A percentile compares a stretch with the other conserved stretches of the same genome.
phyloP scores from a whole-genome alignment of 2,329 filamentous ascomycete species.

The Stachybotrys echinatus region DNA sequence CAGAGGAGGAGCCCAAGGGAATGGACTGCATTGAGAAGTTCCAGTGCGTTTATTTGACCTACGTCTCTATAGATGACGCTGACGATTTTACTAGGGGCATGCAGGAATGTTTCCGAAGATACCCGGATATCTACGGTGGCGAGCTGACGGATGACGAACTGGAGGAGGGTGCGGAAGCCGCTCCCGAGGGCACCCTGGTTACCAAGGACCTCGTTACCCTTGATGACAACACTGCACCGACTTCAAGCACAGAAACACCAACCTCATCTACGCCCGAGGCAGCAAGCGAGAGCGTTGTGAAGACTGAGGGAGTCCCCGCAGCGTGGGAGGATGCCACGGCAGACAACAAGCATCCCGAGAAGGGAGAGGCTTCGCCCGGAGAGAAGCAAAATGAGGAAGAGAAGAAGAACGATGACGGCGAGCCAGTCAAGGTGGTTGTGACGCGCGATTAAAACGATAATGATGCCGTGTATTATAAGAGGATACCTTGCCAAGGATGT shows the following conservation, averaged over 20 bases:
- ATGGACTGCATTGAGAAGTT: conserved; percentile 98
- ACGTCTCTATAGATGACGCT: not conserved
- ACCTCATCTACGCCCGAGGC: conserved; percentile 1
- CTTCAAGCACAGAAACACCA: conserved; percentile 2
- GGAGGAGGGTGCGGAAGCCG: conserved; percentile 19
- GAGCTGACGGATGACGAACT: conserved; percentile 76
- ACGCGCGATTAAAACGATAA: not conserved
- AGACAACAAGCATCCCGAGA: conserved; percentile 17
- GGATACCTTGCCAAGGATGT: not conserved
- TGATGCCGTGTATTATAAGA: conserved; percentile 10
- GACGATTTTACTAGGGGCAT: conserved; percentile 61
- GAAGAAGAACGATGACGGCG: conserved; percentile 7
- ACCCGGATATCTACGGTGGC: conserved; percentile 88
- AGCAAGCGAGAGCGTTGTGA: conserved; percentile 3
- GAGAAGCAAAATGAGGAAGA: conserved; percentile 13
- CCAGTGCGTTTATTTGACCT: conserved; percentile 57
- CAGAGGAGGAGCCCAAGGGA: conserved; percentile 89
- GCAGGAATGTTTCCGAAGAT: conserved; percentile 92
- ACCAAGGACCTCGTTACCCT: not conserved
- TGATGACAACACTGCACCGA: conserved; percentile 1
- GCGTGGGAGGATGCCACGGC: conserved; percentile 22
- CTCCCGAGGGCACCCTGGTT: conserved; percentile 8
- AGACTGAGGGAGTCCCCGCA: conserved; percentile 4
- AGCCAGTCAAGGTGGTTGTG: not conserved
- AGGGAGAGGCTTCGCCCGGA: conserved; percentile 6